phyloP scores from a whole-genome alignment of 1,284 basidiomycete species.

The Boletus sp. region DNA sequence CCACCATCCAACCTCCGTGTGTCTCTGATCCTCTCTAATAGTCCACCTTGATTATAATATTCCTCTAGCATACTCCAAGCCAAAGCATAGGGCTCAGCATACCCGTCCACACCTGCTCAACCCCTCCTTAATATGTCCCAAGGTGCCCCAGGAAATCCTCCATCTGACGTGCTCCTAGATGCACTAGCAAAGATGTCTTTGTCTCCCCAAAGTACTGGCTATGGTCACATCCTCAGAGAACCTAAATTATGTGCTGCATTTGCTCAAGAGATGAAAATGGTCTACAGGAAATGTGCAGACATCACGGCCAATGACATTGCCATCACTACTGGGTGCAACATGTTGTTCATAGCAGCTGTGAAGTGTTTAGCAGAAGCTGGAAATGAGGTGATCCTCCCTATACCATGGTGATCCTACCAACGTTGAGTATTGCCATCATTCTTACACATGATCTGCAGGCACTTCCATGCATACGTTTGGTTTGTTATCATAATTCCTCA shows the following conservation, averaged over 20 bases:
- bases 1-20: constrained; percentile 49
- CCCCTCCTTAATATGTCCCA: constrained; percentile 80
- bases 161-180: constrained; percentile 56
- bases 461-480: constrained; percentile 69
- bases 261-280: constrained; percentile 63
- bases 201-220: constrained; percentile 57
- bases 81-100: constrained; percentile 63
- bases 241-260: constrained; percentile 57
- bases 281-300: constrained; percentile 59
- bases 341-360: constrained; percentile 69
- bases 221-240: constrained; percentile 73
- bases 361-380: constrained; percentile 72
- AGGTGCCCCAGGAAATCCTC: constrained; percentile 72
- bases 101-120: constrained; percentile 45
- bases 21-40: not conserved
- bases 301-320: constrained; percentile 59
- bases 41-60: not conserved
- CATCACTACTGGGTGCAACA: constrained; percentile 69
- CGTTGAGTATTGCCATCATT: constrained; percentile 6
- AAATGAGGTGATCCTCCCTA: constrained; percentile 79
- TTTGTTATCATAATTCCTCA: not conserved
- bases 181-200: constrained; percentile 53
- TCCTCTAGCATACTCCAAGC: constrained; percentile 68
- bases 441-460: constrained; percentile 46
- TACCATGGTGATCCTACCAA: constrained; percentile 63